Conservation (phyloP, 768 basidiomycete species). For the Boletus rubropictus region DNA sequence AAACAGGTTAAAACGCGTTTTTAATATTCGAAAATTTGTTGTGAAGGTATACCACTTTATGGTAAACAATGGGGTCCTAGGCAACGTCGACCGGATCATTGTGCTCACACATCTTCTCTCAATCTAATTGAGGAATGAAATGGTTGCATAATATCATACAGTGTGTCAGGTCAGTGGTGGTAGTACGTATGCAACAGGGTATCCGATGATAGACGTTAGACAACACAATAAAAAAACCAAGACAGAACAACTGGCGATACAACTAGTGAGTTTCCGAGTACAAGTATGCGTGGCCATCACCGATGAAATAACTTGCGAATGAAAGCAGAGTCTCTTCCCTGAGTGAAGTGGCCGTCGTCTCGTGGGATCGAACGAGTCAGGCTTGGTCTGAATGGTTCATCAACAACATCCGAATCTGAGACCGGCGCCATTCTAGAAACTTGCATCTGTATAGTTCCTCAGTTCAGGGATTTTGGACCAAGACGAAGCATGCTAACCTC, state of each 20-base stretch:
- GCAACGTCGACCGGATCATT: slow-evolving; percentile 6
- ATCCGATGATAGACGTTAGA: slow-evolving; percentile 27
- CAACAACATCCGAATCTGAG: slow-evolving; percentile 37
- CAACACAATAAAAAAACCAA: slow-evolving; percentile 27
- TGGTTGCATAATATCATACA: slow-evolving; percentile 22
- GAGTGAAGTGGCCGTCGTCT: slow-evolving; percentile 27
- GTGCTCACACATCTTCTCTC: no score
- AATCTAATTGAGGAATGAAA: no score
- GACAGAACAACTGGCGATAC: slow-evolving; percentile 25
- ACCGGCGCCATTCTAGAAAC: slow-evolving; percentile 54
- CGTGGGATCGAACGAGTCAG: slow-evolving; percentile 30
- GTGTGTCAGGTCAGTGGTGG: slow-evolving; percentile 27
- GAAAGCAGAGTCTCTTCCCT: slow-evolving; percentile 39
- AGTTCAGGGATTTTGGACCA: slow-evolving; percentile 1
- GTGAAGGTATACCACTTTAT: no score
- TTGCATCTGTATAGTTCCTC: slow-evolving; percentile 47
- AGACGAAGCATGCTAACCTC: slow-evolving; percentile 43
- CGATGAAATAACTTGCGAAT: slow-evolving; percentile 49
- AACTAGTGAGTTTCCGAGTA: slow-evolving; percentile 21
- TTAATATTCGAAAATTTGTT: no score
- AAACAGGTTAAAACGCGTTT: no score
- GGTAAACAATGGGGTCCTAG: not conserved
- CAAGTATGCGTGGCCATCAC: slow-evolving; percentile 21
- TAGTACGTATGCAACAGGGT: slow-evolving; percentile 35
- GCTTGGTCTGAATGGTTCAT: slow-evolving; percentile 36